phyloP scores from a whole-genome alignment of 176 grass and related monocot genomes.

The Musa beccarii region DNA sequence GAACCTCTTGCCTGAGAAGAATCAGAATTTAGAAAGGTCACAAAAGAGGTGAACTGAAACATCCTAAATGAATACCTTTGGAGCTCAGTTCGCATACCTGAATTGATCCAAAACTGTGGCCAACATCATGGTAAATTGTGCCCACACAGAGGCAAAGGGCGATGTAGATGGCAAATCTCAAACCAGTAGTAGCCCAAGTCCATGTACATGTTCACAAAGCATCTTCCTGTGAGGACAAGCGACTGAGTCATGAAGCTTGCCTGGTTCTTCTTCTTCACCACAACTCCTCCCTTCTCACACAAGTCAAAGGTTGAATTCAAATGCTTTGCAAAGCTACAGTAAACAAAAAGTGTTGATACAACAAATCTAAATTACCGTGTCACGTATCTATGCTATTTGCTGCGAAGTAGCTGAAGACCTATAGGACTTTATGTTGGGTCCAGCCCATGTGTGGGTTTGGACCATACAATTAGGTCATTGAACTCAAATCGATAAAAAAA shows the following conservation, averaged over 20 bases:
- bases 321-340: background rate
- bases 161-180: constrained; percentile 38
- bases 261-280: constrained; percentile 18
- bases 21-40: background rate
- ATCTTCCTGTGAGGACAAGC: constrained; percentile 36
- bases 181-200: constrained; percentile 50
- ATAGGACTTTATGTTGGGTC: background rate
- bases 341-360: too few relatives aligned
- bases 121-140: constrained; percentile 42
- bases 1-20: constrained; percentile 33
- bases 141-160: constrained; percentile 36
- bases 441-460: too few relatives aligned
- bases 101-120: constrained; percentile 33
- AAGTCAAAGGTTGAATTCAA: background rate
- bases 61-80: background rate
- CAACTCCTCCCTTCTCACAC: background rate
- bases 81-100: too few relatives aligned
- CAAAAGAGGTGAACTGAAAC: background rate
- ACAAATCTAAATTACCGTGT: background rate
- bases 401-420: background rate
- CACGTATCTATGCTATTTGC: background rate
- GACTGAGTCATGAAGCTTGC: constrained; percentile 30
- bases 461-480: too few relatives aligned
- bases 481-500: too few relatives aligned
- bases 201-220: constrained; percentile 41